Base-by-base conservation (phyloP, 352 stramenopile species). In the Elongisporangium anandrum region DNA sequence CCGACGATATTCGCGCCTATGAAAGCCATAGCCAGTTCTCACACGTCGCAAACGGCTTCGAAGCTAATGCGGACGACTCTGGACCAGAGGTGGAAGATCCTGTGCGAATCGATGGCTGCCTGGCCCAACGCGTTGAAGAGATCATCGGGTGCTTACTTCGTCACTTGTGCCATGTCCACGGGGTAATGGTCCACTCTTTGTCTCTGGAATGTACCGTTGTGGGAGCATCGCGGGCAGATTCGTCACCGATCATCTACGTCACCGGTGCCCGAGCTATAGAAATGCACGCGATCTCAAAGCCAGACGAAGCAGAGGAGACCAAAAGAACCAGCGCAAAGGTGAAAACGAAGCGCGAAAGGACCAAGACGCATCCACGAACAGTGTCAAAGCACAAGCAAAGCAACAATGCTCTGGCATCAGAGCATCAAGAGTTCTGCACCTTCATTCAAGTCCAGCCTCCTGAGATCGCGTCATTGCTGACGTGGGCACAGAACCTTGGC, bases 71-170 rank as follows among this genome's bases (percentile, higher is more conserved):
- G 5, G 34, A 45, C 9, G 12, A 45, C 34, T 16, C 34, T 45
- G 34, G 34, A 45, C 34, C 34, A 16, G 34, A 45, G 17, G 34
- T 45, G 34, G 34, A 45, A 12, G 34, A 45, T 45, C 10, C 34
- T 45, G 34, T 45, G 4, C 34, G 13, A 45, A 45, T 45, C 17
- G 13, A 45, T 17, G 34, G 34, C 34, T 45, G 34, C 5, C 9
- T 52, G 13, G 10, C 39, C 2, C 63, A 61, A 20, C 48, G 57
- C 26, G 41, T 71, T 20, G 21, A 41, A 51, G 48, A 20, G 17
- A 54, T 26, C 0, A 19, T 13, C 10, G n/a, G 24, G 1, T 12
- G 47, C 34, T 12, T 56, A 19, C 9, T 49, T 9, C 12, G 12
- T 12, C 54, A 59, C 15, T 21, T 52, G 17, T 20, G 22, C 8